Conservation (phyloP, 2,329 filamentous ascomycete species). For the Colletotrichum magnum region DNA sequence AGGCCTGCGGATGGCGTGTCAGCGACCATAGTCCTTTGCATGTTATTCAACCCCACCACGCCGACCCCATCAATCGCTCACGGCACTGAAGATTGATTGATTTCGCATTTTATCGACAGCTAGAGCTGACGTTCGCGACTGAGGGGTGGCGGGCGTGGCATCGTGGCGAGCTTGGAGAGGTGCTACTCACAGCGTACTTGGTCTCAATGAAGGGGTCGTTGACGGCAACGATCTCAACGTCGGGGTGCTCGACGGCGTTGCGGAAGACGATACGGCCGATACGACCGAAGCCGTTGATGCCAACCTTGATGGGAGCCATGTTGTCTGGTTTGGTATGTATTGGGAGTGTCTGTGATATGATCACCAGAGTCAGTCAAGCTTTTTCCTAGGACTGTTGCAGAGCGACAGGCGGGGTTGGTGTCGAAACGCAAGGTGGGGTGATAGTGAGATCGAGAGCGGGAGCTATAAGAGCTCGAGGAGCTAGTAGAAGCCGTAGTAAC, state of each 20-base stretch:
- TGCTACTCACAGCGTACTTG: conserved; percentile 89
- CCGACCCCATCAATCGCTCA: neutral
- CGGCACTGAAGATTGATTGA: neutral
- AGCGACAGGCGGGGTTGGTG: conserved; percentile 17
- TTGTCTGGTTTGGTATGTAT: conserved; percentile 44
- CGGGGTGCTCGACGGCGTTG: conserved; percentile 91
- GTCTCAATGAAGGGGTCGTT: conserved; percentile 99
- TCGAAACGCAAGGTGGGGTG: conserved; percentile 22
- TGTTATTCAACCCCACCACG: neutral
- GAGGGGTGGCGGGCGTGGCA: conserved; percentile 1
- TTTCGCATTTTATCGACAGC: neutral
- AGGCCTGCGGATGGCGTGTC: conserved; percentile 72
- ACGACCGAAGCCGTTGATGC: conserved; percentile 99
- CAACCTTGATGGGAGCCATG: conserved; percentile 78
- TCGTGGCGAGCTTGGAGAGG: conserved; percentile 16
- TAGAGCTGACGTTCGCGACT: neutral
- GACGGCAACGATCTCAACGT: conserved; percentile 94
- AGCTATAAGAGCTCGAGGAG: conserved; percentile 10
- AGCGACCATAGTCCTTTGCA: neutral
- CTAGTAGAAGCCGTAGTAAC: conserved; percentile 9
- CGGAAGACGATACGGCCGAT: conserved; percentile 99
- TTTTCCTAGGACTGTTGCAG: neutral
- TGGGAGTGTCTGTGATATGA: conserved; percentile 22
- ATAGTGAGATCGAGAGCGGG: neutral
- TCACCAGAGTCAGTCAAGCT: conserved; percentile 20